Base-by-base conservation (phyloP, 208 protist species). In the Acanthamoeba rhysodes region DNA sequence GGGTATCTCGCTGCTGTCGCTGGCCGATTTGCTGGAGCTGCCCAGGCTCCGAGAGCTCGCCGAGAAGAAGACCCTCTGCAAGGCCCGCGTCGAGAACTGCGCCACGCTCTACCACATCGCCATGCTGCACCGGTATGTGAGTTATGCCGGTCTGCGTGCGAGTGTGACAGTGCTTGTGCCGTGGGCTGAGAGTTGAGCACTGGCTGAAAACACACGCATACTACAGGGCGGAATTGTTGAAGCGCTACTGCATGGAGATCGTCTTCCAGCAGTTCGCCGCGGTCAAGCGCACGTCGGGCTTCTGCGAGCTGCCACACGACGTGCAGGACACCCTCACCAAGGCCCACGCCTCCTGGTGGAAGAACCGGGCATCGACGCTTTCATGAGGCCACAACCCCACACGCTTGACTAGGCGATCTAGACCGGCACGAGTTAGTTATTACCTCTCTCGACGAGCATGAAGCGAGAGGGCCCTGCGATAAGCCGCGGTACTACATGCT, bases 51-150 rank as follows among this genome's bases (percentile, higher is more conserved):
- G 74, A 16, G 74, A 37, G 20, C 10, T 82, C 37, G 37, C 74
- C 22, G 74, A 82, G 29, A 82, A 82, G 74, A 37, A 48, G 74
- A 82, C 41, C n/a, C 74, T 82, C 24, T 32, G 74, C 22, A 22
- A 53, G 16, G 74, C 41, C 16, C 74, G 74, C 29, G 74, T 82
- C 20, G 74, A 82, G 12, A 82, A 82, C 74, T 82, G 74, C 41
- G n/a, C 34, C 22, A 32, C 74, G 16, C 74, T 82, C 74, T 82
- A 82, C 74, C 74, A 82, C 74, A 32, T 82, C 29, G 74, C 74
- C 22, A 16, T 82, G 29, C 41, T 82, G n/a, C 74, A 82, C 41
- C 74, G 74, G 74, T 82, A 82, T 7, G 20, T 7, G 14, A 32
- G 22, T n/a, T 34, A 1, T 48, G 7, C 34, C 5, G 29, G 70